Evolutionary conservation across 2,329 filamentous ascomycete genomes (phyloP).

Genomic region (Emergomyces pasteurianus): DNA sequence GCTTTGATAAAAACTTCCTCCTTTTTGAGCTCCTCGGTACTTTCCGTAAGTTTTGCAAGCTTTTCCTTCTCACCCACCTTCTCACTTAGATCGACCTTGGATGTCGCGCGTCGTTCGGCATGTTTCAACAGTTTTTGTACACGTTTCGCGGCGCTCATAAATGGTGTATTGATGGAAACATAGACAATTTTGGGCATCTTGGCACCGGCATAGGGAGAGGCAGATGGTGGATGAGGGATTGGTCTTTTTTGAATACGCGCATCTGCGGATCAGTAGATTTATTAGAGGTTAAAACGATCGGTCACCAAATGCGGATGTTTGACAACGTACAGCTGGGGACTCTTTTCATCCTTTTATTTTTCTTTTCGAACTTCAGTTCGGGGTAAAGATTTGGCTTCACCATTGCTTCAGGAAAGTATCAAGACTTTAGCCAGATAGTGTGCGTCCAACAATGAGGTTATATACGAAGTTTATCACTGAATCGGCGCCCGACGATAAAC

Average conservation of each 20-base stretch:
- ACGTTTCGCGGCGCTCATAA: constrained; percentile 49
- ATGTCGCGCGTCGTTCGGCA: constrained; percentile 41
- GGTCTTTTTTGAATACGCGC: constrained; percentile 44
- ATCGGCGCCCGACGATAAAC: too few species aligned
- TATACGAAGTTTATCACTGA: too few species aligned
- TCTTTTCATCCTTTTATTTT: constrained; percentile 25
- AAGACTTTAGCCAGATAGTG: neutral
- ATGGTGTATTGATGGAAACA: constrained; percentile 42
- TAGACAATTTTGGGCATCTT: constrained; percentile 44
- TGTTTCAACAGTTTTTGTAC: constrained; percentile 43
- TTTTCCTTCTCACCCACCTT: constrained; percentile 21
- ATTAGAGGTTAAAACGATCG: neutral
- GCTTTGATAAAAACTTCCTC: constrained; percentile 48
- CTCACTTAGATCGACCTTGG: constrained; percentile 27
- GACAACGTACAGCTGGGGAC: constrained; percentile 24
- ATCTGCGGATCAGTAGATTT: constrained; percentile 21
- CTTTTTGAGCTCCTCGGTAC: constrained; percentile 22
- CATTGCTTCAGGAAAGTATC: neutral
- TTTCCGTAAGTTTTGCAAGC: constrained; percentile 21
- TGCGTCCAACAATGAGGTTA: neutral
- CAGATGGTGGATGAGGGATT: constrained; percentile 44
- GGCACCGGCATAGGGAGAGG: constrained; percentile 41
- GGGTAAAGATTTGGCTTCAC: constrained; percentile 5
- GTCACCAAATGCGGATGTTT: neutral
- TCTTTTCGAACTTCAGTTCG: constrained; percentile 27